Evolutionary conservation across 768 basidiomycete genomes (phyloP).

Genomic region (Boletus patriciae): DNA sequence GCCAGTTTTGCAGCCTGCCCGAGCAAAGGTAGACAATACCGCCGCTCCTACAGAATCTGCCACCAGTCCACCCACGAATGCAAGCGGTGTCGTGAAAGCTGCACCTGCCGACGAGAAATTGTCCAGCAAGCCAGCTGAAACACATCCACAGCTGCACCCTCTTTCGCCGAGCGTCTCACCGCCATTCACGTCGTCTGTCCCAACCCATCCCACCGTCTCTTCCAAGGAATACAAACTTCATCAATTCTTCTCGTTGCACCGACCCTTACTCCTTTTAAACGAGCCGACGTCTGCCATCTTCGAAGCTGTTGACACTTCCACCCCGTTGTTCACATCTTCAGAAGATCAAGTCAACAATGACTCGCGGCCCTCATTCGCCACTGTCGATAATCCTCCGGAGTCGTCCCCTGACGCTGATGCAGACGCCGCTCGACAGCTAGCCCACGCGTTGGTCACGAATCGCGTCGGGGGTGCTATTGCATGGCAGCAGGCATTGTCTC

Average conservation of each 20-base stretch:
- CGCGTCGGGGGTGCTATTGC: constrained; percentile 57
- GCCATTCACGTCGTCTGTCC: constrained; percentile 20
- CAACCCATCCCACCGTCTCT: constrained; percentile 55
- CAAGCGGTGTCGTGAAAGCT: constrained; percentile 14
- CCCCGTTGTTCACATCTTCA: constrained; percentile 19
- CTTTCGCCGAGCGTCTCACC: constrained; percentile 15
- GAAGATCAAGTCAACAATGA: constrained; percentile 28
- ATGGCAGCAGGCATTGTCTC: constrained; percentile 69
- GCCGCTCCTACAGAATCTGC: constrained; percentile 37
- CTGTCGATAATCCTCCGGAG: constrained; percentile 46
- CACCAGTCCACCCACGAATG: constrained; percentile 15
- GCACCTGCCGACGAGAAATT: constrained; percentile 30
- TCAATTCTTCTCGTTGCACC: constrained; percentile 81
- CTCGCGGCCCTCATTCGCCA: constrained; percentile 25
- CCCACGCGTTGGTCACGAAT: constrained; percentile 68
- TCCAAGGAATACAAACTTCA: constrained; percentile 75
- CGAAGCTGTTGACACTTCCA: constrained; percentile 31
- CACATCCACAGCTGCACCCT: constrained; percentile 20
- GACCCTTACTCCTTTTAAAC: constrained; percentile 70
- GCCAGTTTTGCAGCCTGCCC: constrained; percentile 38
- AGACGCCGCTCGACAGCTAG: constrained; percentile 78
- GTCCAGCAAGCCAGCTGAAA: constrained; percentile 24
- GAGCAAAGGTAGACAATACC: constrained; percentile 42
- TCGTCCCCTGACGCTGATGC: constrained; percentile 70
- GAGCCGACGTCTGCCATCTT: constrained; percentile 61